Base-by-base conservation (phyloP, 495 filamentous ascomycete genomes). In the Recurvomyces mirabilis region DNA sequence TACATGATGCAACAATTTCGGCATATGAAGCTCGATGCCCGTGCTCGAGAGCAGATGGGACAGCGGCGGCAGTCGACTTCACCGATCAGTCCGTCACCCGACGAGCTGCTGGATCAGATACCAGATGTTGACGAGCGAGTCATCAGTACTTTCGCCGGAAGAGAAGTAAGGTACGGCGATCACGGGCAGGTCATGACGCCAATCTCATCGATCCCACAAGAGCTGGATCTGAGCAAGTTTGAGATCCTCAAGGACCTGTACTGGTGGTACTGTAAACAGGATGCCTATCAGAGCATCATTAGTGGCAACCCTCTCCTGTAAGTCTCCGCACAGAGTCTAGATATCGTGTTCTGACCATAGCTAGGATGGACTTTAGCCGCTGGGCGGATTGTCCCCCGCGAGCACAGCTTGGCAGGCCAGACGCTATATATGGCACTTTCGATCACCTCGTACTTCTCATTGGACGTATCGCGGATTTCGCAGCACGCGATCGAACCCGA, bases 181-280 rank as follows among this genome's bases (percentile, higher is more conserved):
- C 55, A 46, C 34, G 57, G 59, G 1, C 49, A 49, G 3, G 40
- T 56, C 18, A 29, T 43, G 40, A 46, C 46, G n/a, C 41, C 49
- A 1, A 38, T 41, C 18, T 43, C 53, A 4, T 43, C 22, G 13
- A 22, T 41, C 2, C 50, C 42, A 14, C 34, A 28, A 25, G 41
- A 44, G 9, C 20, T 61, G 7, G 57, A 64, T 57, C 49, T 34
- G 59, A 61, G 36, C 57, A 74, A 66, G 19, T 93, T 83, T 55
- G 77, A 86, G 57, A 74, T 83, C 28, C 73, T 93, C 41, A 75
- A 81, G 42, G 91, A 98, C 63, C 67, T 98, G 22, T 93, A 82
- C 65, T 98, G 91, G 91, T 96, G 86, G 87, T 98, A 82, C 62
- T 78, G 71, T 42, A 93, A 94, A 64, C 88, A 94, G 63, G 91